These are phyloP conservation scores for Xylariaceae sp. DNA, from an alignment of 2,329 filamentous ascomycete species.

Conservation along the genomic window DNA sequence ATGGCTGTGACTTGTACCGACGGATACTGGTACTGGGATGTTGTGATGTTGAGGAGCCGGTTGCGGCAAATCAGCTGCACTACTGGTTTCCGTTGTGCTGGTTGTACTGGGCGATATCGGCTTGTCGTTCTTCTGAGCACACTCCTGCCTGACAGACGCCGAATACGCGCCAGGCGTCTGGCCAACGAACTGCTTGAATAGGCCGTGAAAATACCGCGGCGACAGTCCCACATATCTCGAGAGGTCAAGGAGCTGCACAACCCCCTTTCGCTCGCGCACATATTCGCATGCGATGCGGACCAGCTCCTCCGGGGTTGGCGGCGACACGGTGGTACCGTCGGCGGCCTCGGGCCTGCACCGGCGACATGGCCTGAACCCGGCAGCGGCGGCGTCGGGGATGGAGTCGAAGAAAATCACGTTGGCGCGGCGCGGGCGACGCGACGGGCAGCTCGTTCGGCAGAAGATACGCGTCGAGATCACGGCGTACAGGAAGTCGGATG, in stretches of 20 bases:
- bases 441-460: constrained; percentile 56
- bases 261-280: constrained; percentile 11
- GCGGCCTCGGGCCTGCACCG: constrained; percentile 21
- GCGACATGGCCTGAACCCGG: constrained; percentile 22
- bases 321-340: constrained; percentile 6
- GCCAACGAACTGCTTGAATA: constrained; percentile 16
- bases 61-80: no score
- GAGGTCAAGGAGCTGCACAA: constrained; percentile 9
- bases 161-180: constrained; percentile 16
- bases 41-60: no score
- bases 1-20: no score
- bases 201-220: constrained; percentile 16
- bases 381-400: constrained; percentile 38
- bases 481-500: constrained; percentile 36
- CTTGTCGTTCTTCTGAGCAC: background rate
- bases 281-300: constrained; percentile 10
- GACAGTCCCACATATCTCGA: constrained; percentile 15
- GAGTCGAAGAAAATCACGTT: constrained; percentile 53
- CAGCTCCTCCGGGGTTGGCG: constrained; percentile 8
- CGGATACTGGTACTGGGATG: no score
- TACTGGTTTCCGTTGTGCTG: no score
- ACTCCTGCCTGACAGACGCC: constrained; percentile 6
- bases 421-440: constrained; percentile 53
- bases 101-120: background rate
- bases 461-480: constrained; percentile 46